phyloP scores from a whole-genome alignment of 2,329 filamentous ascomycete species.

The Penicillium sp. region DNA sequence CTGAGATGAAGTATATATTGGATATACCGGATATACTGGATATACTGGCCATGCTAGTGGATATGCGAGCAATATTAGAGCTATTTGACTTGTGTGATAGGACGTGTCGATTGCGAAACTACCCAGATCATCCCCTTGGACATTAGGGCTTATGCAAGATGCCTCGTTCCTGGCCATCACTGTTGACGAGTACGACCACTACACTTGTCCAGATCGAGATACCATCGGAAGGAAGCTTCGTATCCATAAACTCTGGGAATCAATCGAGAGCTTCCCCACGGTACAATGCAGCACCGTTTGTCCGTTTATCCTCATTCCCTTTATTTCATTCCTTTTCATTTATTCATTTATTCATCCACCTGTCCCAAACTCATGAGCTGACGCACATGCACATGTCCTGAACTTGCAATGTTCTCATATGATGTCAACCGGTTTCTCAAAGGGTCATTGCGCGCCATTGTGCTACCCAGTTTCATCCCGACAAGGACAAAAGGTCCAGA shows the following conservation, averaged over 20 bases:
- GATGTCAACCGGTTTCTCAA: conserved; percentile 15
- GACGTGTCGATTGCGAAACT: neutral
- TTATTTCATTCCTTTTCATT: no score
- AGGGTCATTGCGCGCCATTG: conserved; percentile 16
- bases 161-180: conserved; percentile 5
- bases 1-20: neutral
- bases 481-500: conserved; percentile 1
- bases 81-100: neutral
- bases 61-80: neutral
- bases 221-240: conserved; percentile 10
- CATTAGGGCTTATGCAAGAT: conserved; percentile 5
- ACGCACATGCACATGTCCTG: conserved; percentile 2
- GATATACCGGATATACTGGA: neutral
- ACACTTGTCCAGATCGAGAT: neutral
- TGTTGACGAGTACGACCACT: neutral
- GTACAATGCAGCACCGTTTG: neutral
- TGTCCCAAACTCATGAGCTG: neutral
- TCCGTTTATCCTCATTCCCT: neutral
- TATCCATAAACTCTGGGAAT: neutral
- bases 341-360: no score
- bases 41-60: neutral
- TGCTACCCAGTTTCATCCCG: conserved; percentile 14
- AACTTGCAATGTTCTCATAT: conserved; percentile 2
- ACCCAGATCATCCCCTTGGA: neutral
- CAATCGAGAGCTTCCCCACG: neutral